Evolutionary conservation across 441 rosid species (phyloP).

Genomic region (Arabidopsis lyrata): DNA sequence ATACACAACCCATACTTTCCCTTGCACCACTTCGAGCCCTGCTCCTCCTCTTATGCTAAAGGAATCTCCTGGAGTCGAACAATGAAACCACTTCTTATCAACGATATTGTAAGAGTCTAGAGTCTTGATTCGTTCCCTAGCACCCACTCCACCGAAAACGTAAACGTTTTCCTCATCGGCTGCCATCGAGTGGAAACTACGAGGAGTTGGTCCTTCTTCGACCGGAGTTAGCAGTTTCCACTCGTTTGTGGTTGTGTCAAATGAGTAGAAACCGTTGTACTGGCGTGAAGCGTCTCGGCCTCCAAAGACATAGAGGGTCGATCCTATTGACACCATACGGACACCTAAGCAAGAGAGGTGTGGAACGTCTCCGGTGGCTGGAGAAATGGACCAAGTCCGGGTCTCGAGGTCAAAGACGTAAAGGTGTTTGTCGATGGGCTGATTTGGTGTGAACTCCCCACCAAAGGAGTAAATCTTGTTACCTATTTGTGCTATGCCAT

Average conservation of each 20-base stretch:
- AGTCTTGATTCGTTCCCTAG: conserved; percentile 65
- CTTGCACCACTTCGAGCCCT: conserved; percentile 64
- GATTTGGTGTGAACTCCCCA: conserved; percentile 76
- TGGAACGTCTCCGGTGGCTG: conserved; percentile 68
- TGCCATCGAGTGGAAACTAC: conserved; percentile 83
- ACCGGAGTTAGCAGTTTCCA: conserved; percentile 67
- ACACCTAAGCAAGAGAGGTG: conserved; percentile 82
- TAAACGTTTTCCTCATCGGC: conserved; percentile 64
- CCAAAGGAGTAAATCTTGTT: conserved; percentile 74
- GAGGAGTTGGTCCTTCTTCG: conserved; percentile 62
- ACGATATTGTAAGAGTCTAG: conserved; percentile 70
- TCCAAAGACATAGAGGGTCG: conserved; percentile 75
- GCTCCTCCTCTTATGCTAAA: conserved; percentile 75
- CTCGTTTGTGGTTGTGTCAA: conserved; percentile 56
- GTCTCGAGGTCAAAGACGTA: conserved; percentile 66
- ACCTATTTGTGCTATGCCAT: conserved; percentile 71
- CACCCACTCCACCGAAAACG: conserved; percentile 83
- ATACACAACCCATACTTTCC: conserved; percentile 81
- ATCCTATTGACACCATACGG: conserved; percentile 66
- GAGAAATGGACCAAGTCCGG: conserved; percentile 62
- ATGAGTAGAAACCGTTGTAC: conserved; percentile 78
- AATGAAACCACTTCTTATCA: conserved; percentile 61
- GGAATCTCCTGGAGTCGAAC: conserved; percentile 57
- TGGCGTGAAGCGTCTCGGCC: conserved; percentile 70
- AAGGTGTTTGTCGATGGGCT: conserved; percentile 79